phyloP scores from a whole-genome alignment of 2,329 filamentous ascomycete genomes.

The Fusarium lyarnte region DNA sequence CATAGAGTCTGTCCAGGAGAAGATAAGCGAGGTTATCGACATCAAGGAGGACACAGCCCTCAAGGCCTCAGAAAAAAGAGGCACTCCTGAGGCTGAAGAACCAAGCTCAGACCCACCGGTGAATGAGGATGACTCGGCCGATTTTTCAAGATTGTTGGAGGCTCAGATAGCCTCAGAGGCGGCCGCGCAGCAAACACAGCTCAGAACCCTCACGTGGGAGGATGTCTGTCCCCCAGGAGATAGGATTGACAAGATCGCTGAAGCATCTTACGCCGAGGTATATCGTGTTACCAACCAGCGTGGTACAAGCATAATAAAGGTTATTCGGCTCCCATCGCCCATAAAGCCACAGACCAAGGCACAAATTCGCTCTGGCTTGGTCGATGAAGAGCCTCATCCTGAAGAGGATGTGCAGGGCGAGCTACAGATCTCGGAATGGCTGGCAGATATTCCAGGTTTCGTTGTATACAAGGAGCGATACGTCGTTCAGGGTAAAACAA shows the following conservation, averaged over 20 bases:
- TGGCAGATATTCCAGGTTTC: constrained; percentile 72
- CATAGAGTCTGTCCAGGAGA: constrained; percentile 4
- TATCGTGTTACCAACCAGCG: constrained; percentile 68
- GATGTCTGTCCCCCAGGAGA: constrained; percentile 65
- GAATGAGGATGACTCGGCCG: not conserved
- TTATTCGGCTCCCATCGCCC: constrained; percentile 67
- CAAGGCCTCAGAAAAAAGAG: not conserved
- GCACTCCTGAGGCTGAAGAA: constrained; percentile 1
- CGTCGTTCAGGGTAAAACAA: constrained; percentile 65
- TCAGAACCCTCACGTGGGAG: constrained; percentile 63
- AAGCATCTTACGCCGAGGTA: constrained; percentile 73
- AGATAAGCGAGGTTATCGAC: constrained; percentile 8
- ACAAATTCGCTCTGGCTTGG: constrained; percentile 62
- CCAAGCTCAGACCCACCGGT: not conserved
- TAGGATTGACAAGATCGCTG: constrained; percentile 70
- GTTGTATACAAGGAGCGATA: constrained; percentile 73
- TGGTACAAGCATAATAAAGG: constrained; percentile 72
- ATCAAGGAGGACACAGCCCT: constrained; percentile 2
- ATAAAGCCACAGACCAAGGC: constrained; percentile 67
- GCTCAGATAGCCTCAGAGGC: constrained; percentile 26
- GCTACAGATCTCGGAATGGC: constrained; percentile 69
- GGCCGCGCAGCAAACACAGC: constrained; percentile 40
- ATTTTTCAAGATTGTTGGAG: not conserved
- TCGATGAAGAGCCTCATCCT: constrained; percentile 67
- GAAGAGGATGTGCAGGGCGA: constrained; percentile 67